phyloP scores from a whole-genome alignment of 176 grass and related monocot species.

The Aegilops speltoides region DNA sequence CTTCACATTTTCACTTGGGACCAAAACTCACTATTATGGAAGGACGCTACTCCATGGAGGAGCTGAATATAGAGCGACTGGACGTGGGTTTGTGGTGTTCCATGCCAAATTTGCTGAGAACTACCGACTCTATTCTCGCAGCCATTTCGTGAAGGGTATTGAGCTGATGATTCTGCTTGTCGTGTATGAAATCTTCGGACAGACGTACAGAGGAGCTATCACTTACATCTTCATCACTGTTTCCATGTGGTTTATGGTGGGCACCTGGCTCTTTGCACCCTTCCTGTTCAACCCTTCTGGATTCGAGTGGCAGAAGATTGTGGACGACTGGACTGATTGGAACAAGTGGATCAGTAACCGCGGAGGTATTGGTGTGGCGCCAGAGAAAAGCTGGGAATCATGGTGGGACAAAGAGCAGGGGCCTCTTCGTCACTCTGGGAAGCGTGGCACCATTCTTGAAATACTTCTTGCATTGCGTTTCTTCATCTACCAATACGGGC shows the following conservation, averaged over 20 bases:
- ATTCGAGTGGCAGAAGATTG: constrained; percentile 99
- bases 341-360: constrained; percentile 96
- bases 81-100: constrained; percentile 97
- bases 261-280: constrained; percentile 90
- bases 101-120: constrained; percentile 96
- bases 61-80: constrained; percentile 95
- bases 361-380: constrained; percentile 85
- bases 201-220: constrained; percentile 79
- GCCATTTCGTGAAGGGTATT: constrained; percentile 97
- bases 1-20: constrained; percentile 98
- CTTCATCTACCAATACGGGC: constrained; percentile 96
- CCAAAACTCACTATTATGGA: constrained; percentile 97
- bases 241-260: constrained; percentile 99
- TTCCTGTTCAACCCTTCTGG: constrained; percentile 97
- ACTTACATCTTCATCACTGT: constrained; percentile 89
- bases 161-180: constrained; percentile 93
- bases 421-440: constrained; percentile 82
- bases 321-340: constrained; percentile 98
- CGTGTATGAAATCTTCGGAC: constrained; percentile 89
- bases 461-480: constrained; percentile 87
- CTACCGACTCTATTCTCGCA: constrained; percentile 92
- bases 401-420: constrained; percentile 99
- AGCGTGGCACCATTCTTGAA: constrained; percentile 77
- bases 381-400: constrained; percentile 95
- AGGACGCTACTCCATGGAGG: constrained; percentile 92